These are phyloP conservation scores for Pyrrhoderma lamaoense DNA, from an alignment of 1,284 basidiomycete species.

Conservation along the genomic window DNA sequence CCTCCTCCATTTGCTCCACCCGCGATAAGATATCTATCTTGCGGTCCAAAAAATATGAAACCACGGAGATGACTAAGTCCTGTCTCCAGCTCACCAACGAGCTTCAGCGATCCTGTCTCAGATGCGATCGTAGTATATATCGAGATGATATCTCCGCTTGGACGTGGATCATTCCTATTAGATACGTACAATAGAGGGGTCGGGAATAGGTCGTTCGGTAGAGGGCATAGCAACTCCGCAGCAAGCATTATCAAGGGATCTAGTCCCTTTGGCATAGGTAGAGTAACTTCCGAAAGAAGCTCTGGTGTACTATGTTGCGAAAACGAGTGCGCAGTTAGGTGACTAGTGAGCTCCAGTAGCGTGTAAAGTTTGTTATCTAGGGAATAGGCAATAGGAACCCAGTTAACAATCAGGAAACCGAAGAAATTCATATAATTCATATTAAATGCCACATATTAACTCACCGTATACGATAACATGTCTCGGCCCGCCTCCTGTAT, in stretches of 20 bases:
- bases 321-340: constrained; percentile 45
- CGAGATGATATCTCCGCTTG: constrained; percentile 54
- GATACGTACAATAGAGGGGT: constrained; percentile 50
- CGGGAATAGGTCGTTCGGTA: constrained; percentile 36
- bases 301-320: constrained; percentile 29
- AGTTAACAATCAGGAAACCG: too few relatives aligned
- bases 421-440: neutral
- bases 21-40: constrained; percentile 25
- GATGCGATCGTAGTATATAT: constrained; percentile 34
- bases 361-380: constrained; percentile 55
- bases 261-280: constrained; percentile 33
- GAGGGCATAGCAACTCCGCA: constrained; percentile 51
- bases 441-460: constrained; percentile 24
- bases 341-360: constrained; percentile 54
- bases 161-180: constrained; percentile 55
- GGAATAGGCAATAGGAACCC: too few relatives aligned
- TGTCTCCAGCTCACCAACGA: constrained; percentile 26
- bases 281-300: constrained; percentile 38
- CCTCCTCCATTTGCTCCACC: constrained; percentile 28
- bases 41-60: constrained; percentile 24
- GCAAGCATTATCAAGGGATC: constrained; percentile 39
- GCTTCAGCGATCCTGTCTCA: constrained; percentile 8
- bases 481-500: constrained; percentile 56
- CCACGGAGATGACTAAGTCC: constrained; percentile 29
- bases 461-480: constrained; percentile 56